phyloP scores from a whole-genome alignment of 2,329 filamentous ascomycete species.

The Fusarium begoniae region DNA sequence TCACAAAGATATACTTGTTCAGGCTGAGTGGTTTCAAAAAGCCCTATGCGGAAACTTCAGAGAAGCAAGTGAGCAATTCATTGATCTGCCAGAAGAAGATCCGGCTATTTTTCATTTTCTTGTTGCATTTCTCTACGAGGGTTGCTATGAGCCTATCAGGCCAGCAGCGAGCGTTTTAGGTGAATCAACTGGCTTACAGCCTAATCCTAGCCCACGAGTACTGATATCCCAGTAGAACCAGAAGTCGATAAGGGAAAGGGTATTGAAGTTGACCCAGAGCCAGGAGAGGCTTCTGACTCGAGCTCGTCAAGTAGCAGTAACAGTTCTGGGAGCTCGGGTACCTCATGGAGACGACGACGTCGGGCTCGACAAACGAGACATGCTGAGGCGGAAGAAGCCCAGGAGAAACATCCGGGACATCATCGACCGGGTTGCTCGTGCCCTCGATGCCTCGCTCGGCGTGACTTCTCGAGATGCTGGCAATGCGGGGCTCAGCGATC shows the following conservation, averaged over 20 bases:
- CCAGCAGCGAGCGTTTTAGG: slow-evolving; percentile 53
- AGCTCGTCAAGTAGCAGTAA: slow-evolving; percentile 43
- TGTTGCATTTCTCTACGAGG: slow-evolving; percentile 61
- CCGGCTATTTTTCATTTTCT: slow-evolving; percentile 62
- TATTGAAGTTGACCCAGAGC: slow-evolving; percentile 33
- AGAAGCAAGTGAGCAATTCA: slow-evolving; percentile 56
- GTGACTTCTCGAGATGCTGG: slow-evolving; percentile 35
- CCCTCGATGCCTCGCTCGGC: slow-evolving; percentile 47
- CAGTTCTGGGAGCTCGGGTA: slow-evolving; percentile 28
- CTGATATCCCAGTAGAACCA: slow-evolving; percentile 32
- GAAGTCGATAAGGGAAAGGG: slow-evolving; percentile 55
- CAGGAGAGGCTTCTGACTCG: slow-evolving; percentile 47
- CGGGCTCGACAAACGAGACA: slow-evolving; percentile 14
- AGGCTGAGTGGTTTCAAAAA: slow-evolving; percentile 59
- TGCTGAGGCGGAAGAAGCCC: slow-evolving; percentile 22
- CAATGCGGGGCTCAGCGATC: slow-evolving; percentile 36
- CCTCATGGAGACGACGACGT: slow-evolving; percentile 33
- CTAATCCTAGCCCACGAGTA: neutral
- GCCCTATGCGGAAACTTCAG: slow-evolving; percentile 58
- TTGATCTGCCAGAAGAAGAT: slow-evolving; percentile 61
- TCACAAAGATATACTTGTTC: slow-evolving; percentile 57
- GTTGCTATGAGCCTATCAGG: slow-evolving; percentile 56
- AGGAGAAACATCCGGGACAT: slow-evolving; percentile 54
- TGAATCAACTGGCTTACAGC: slow-evolving; percentile 30
- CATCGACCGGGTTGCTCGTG: slow-evolving; percentile 58